Percentiles rank a stretch among this genome's conserved stretches.
Conservation (phyloP, 1,139 yeast species). For the Saccharomycopsis crataegensis region DNA sequence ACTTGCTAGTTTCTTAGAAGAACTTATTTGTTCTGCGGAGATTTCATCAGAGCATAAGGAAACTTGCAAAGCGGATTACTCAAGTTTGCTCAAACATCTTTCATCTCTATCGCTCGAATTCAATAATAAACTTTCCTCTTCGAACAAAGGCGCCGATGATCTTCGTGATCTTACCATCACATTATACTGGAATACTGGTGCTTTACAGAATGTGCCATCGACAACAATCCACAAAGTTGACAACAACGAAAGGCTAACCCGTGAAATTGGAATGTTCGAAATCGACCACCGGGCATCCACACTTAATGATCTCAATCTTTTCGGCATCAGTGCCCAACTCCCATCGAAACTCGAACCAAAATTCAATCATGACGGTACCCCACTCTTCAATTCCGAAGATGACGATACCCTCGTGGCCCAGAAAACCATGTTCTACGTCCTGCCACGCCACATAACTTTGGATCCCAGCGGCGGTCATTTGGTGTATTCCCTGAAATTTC, state of each 20-base stretch:
- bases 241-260: neutral
- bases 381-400: conserved; percentile 9
- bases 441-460: conserved; percentile 17
- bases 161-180: conserved; percentile 5
- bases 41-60: neutral
- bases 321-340: conserved; percentile 15
- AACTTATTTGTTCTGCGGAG: conserved; percentile 6
- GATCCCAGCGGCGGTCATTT: neutral
- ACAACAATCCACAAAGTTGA: conserved; percentile 7
- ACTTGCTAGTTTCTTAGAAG: neutral
- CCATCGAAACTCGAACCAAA: conserved; percentile 8
- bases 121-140: conserved; percentile 4
- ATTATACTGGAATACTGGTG: conserved; percentile 15
- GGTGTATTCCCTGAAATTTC: conserved; percentile 10
- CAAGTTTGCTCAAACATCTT: conserved; percentile 1
- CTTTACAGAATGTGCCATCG: neutral
- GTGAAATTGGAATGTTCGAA: conserved; percentile 19
- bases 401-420: conserved; percentile 17
- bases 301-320: conserved; percentile 14
- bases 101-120: conserved; percentile 17
- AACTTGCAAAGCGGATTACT: conserved; percentile 7
- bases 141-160: neutral
- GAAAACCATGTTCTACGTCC: conserved; percentile 17
- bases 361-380: neutral
- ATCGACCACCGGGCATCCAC: conserved; percentile 13